These are phyloP conservation scores for Ottelia alismoides DNA, from an alignment of 106 monocot species.

Conservation along the genomic window DNA sequence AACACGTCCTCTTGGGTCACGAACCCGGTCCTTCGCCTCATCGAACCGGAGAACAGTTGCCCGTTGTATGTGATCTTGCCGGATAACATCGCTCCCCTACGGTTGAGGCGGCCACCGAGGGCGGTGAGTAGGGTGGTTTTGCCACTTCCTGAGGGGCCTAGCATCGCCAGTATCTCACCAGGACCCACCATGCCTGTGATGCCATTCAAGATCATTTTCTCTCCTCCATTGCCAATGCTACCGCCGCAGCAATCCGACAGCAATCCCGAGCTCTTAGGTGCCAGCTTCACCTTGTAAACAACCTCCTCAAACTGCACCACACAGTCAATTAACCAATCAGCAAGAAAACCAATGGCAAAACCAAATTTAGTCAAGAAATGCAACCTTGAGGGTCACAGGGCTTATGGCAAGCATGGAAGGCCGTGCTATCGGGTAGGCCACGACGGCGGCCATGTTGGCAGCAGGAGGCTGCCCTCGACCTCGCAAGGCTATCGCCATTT, in stretches of 20 bases:
- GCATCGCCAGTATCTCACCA: conserved; percentile 31
- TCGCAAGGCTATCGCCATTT: too few species aligned
- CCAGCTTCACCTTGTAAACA: conserved; percentile 26
- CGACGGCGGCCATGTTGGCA: too few species aligned
- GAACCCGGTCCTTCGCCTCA: conserved; percentile 22
- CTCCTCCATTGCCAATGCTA: neutral
- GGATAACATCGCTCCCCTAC: neutral
- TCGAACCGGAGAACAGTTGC: conserved; percentile 9
- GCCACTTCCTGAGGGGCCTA: conserved; percentile 36
- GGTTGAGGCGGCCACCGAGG: conserved; percentile 20
- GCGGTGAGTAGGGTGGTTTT: conserved; percentile 33
- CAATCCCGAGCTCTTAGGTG: too few species aligned
- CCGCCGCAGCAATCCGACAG: neutral
- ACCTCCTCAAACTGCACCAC: conserved; percentile 40
- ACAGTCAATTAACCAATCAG: too few species aligned
- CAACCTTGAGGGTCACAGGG: too few species aligned
- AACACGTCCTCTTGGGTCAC: conserved; percentile 32
- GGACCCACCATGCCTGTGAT: conserved; percentile 17
- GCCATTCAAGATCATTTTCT: conserved; percentile 17
- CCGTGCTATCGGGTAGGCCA: too few species aligned
- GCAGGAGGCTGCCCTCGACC: too few species aligned
- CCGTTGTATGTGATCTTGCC: conserved; percentile 33
- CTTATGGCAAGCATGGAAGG: too few species aligned
- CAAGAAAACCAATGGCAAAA: too few species aligned
- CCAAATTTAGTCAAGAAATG: too few species aligned